Percentiles rank a stretch among this genome's conserved stretches.
Evolutionary conservation across 78 protist species (phyloP).

Genomic region (Mantamonas sphyraenae): DNA sequence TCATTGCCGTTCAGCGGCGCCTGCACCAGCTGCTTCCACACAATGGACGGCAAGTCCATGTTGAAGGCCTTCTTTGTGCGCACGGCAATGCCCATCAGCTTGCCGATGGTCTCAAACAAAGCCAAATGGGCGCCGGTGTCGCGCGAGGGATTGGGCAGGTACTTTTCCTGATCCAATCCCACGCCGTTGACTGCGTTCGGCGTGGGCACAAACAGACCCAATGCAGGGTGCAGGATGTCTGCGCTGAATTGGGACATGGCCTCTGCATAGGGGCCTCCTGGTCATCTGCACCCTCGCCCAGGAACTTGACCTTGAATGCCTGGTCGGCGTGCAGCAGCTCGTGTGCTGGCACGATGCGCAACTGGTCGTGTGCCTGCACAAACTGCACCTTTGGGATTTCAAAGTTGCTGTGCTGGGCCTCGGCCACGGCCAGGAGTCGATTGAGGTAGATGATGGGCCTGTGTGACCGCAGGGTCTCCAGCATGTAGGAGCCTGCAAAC

Average conservation of each 20-base stretch:
- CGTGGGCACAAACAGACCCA: neutral
- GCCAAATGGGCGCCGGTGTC: neutral
- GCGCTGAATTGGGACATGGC: neutral
- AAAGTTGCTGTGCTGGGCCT: neutral
- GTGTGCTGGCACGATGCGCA: neutral
- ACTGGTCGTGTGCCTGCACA: neutral
- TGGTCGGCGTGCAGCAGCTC: neutral
- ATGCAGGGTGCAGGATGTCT: neutral
- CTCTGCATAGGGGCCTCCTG: neutral
- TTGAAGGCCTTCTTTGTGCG: constrained; percentile 11
- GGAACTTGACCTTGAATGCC: neutral
- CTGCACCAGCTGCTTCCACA: constrained; percentile 4
- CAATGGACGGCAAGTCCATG: constrained; percentile 15
- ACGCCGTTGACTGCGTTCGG: neutral
- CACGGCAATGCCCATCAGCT: constrained; percentile 22
- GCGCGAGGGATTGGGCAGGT: constrained; percentile 2
- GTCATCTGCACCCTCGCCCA: neutral
- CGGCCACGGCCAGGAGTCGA: neutral
- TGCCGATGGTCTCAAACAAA: constrained; percentile 16
- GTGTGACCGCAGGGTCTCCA: neutral
- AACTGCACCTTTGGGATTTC: neutral
- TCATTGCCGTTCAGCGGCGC: neutral
- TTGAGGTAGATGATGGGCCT: neutral
- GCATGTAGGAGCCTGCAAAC: neutral
- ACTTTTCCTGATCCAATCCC: constrained; percentile 10